These are phyloP conservation scores for Dothideomycetidae sp. DNA, from an alignment of 2,329 filamentous ascomycete species.

Conservation along the genomic window DNA sequence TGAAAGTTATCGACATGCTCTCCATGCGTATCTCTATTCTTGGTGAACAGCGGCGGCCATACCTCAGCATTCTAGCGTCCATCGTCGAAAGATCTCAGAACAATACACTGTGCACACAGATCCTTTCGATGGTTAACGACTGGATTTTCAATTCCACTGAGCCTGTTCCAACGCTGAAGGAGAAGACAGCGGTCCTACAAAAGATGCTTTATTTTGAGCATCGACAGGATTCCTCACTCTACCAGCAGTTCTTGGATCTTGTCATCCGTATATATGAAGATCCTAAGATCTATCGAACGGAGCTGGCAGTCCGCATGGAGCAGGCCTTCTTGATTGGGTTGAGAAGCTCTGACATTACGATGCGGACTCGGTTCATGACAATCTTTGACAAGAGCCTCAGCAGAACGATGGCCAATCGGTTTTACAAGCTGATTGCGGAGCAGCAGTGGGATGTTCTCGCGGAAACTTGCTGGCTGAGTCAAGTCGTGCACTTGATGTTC, in stretches of 20 bases:
- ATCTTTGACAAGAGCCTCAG: slow-evolving; percentile 93
- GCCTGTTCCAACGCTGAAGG: slow-evolving; percentile 92
- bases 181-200: slow-evolving; percentile 96
- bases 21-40: slow-evolving; percentile 84
- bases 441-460: slow-evolving; percentile 96
- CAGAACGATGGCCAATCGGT: slow-evolving; percentile 75
- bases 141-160: slow-evolving; percentile 96
- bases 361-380: slow-evolving; percentile 90
- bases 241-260: slow-evolving; percentile 86
- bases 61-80: slow-evolving; percentile 86
- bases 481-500: slow-evolving; percentile 84
- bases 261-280: slow-evolving; percentile 98
- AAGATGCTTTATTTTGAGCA: slow-evolving; percentile 97
- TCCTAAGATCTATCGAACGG: slow-evolving; percentile 83
- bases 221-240: slow-evolving; percentile 64
- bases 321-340: slow-evolving; percentile 96
- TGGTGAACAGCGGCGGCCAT: slow-evolving; percentile 79
- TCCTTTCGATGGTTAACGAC: slow-evolving; percentile 79
- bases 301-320: slow-evolving; percentile 92
- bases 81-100: slow-evolving; percentile 91
- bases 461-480: slow-evolving; percentile 93
- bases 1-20: slow-evolving; percentile 89
- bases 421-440: slow-evolving; percentile 75
- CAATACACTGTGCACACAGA: slow-evolving; percentile 75
- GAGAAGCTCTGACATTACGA: slow-evolving; percentile 81